A percentile compares a stretch with the other conserved stretches of the same genome.
These are phyloP conservation scores for Pachysandra terminalis DNA, from an alignment of 164 flowering plant species.

Conservation along the genomic window DNA sequence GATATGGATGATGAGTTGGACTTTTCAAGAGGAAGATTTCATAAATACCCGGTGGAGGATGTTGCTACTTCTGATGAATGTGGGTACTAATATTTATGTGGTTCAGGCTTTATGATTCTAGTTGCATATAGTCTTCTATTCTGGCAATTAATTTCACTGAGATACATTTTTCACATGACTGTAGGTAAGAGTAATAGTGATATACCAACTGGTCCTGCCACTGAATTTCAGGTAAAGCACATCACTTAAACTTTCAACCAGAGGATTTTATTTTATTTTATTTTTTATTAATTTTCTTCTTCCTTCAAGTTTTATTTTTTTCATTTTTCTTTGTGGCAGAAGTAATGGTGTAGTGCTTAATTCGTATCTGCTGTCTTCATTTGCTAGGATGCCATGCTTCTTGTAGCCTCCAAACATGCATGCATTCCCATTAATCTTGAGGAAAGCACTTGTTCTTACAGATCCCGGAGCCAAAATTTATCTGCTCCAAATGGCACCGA, in stretches of 20 bases:
- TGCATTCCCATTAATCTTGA: conserved; percentile 42
- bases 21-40: conserved; percentile 23
- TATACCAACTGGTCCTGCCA: conserved; percentile 15
- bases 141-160: conserved; percentile 5
- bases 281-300: too few relatives aligned
- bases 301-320: too few relatives aligned
- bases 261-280: too few relatives aligned
- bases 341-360: neutral
- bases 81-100: conserved; percentile 24
- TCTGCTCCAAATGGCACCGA: conserved; percentile 21
- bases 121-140: neutral
- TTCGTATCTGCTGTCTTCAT: conserved; percentile 4
- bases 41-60: conserved; percentile 26
- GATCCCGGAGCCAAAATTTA: conserved; percentile 34
- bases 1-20: conserved; percentile 35
- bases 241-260: too few relatives aligned
- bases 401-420: conserved; percentile 30
- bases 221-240: conserved; percentile 38
- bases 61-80: conserved; percentile 57
- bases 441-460: conserved; percentile 62
- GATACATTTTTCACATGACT: conserved; percentile 10
- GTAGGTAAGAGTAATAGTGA: conserved; percentile 33
- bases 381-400: conserved; percentile 41
- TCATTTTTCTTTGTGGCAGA: conserved; percentile 3
- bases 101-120: conserved; percentile 15